Percentiles rank a stretch among this genome's conserved stretches.
Evolutionary conservation across 2,329 filamentous ascomycete genomes (phyloP).

Genomic region (Ampelomyces quisqualis): DNA sequence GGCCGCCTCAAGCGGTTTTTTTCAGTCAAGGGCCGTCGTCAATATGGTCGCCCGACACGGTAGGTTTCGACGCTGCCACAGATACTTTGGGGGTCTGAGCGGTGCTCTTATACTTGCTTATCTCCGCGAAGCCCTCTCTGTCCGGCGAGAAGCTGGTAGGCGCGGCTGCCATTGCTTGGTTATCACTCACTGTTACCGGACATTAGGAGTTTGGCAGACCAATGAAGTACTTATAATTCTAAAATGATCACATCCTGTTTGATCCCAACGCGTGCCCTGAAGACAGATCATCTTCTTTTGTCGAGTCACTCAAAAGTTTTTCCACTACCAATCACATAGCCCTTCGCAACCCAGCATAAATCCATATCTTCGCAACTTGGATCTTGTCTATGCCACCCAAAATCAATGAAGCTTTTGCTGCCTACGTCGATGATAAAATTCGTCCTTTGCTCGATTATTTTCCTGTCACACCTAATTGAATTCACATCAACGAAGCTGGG

Average conservation of each 20-base stretch:
- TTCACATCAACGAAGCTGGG: constrained; percentile 15
- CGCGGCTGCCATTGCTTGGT: no score
- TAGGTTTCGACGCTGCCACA: not conserved
- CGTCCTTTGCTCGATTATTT: constrained; percentile 17
- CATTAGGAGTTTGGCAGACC: no score
- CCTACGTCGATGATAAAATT: constrained; percentile 12
- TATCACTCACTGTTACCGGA: no score
- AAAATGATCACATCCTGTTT: no score
- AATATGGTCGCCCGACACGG: not conserved
- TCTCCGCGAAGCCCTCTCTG: no score
- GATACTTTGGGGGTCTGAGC: not conserved
- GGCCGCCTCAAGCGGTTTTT: constrained; percentile 5
- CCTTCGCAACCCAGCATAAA: not conserved
- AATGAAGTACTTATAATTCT: no score
- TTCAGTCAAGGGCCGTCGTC: not conserved
- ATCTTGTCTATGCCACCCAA: constrained; percentile 5
- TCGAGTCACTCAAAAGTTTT: no score
- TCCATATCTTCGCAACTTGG: constrained; percentile 12
- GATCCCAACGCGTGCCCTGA: no score
- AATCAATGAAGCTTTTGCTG: constrained; percentile 8
- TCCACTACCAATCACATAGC: not conserved
- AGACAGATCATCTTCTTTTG: no score
- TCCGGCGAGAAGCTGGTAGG: no score
- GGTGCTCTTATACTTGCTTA: no score
- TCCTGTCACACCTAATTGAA: constrained; percentile 17